Evolutionary conservation across 306 rosid species (phyloP).

Genomic region (Cicer yamashitae): DNA sequence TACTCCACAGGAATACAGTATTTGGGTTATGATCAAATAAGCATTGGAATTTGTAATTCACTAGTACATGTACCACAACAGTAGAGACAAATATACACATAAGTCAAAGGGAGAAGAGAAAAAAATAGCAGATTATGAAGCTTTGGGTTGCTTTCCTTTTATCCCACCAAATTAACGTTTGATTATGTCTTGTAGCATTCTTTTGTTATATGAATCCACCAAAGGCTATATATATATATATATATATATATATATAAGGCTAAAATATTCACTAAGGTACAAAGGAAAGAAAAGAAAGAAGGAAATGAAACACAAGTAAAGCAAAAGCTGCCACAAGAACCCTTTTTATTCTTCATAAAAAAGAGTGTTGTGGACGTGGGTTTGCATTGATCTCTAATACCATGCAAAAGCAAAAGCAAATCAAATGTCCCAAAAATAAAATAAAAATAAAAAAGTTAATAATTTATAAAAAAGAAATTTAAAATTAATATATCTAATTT

Average conservation of each 20-base stretch:
- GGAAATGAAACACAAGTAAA: constrained; percentile 57
- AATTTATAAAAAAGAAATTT: no score
- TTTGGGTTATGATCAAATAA: background rate
- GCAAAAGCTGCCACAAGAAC: constrained; percentile 75
- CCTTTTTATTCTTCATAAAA: constrained; percentile 62
- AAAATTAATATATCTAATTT: no score
- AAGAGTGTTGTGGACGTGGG: constrained; percentile 57
- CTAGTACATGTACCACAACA: background rate
- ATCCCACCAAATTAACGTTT: constrained; percentile 44
- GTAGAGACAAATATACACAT: constrained; percentile 30
- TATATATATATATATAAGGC: constrained; percentile 23
- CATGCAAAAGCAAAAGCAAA: constrained; percentile 66
- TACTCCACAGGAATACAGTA: background rate
- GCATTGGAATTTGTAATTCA: constrained; percentile 5
- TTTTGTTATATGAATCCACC: constrained; percentile 43
- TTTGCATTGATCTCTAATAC: constrained; percentile 54
- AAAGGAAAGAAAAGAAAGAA: constrained; percentile 51
- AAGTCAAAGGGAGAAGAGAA: constrained; percentile 42
- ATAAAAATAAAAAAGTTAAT: no score
- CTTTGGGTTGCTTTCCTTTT: constrained; percentile 48
- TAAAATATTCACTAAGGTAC: constrained; percentile 38
- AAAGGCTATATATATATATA: no score
- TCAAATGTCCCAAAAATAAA: background rate
- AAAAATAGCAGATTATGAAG: constrained; percentile 40
- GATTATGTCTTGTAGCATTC: constrained; percentile 57